Evolutionary conservation across 2,329 filamentous ascomycete species (phyloP).

Genomic region (Claviceps capensis): DNA sequence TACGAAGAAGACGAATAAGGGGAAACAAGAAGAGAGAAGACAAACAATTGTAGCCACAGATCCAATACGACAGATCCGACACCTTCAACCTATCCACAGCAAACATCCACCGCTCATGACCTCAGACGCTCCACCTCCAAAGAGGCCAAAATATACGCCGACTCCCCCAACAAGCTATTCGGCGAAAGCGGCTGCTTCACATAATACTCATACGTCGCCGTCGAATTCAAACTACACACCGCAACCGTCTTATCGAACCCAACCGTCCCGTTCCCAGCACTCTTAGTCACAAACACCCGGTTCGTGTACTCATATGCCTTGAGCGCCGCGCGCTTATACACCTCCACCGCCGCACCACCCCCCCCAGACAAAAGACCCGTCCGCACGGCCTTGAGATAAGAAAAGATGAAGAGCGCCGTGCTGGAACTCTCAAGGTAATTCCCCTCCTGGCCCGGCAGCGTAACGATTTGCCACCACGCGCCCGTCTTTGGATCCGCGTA

Average conservation of each 20-base stretch:
- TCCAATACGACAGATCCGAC: no score
- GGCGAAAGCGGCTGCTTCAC: slow-evolving; percentile 19
- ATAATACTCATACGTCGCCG: slow-evolving; percentile 26
- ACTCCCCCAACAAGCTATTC: slow-evolving; percentile 25
- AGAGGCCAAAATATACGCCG: slow-evolving; percentile 23
- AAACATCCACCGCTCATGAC: not conserved
- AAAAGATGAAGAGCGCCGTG: slow-evolving; percentile 42
- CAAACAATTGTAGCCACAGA: no score
- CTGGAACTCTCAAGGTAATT: slow-evolving; percentile 50
- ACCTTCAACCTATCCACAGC: no score
- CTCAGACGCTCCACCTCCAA: slow-evolving; percentile 19
- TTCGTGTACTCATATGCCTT: slow-evolving; percentile 23
- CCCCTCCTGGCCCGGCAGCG: slow-evolving; percentile 33
- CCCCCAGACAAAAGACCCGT: slow-evolving; percentile 1
- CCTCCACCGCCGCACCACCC: not conserved
- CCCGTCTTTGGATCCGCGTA: slow-evolving; percentile 28
- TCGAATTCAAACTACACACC: slow-evolving; percentile 29
- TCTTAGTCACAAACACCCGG: slow-evolving; percentile 29
- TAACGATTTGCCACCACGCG: slow-evolving; percentile 42
- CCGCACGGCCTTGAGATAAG: slow-evolving; percentile 8
- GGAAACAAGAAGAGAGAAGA: not conserved
- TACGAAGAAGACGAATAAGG: not conserved
- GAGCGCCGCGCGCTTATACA: slow-evolving; percentile 4
- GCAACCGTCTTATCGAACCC: slow-evolving; percentile 24
- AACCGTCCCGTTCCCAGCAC: slow-evolving; percentile 25